Evolutionary conservation across 1,139 yeast genomes (phyloP), one percentile per base, ranked within the genome.

Genomic region (Lipomyces yarrowii): DNA sequence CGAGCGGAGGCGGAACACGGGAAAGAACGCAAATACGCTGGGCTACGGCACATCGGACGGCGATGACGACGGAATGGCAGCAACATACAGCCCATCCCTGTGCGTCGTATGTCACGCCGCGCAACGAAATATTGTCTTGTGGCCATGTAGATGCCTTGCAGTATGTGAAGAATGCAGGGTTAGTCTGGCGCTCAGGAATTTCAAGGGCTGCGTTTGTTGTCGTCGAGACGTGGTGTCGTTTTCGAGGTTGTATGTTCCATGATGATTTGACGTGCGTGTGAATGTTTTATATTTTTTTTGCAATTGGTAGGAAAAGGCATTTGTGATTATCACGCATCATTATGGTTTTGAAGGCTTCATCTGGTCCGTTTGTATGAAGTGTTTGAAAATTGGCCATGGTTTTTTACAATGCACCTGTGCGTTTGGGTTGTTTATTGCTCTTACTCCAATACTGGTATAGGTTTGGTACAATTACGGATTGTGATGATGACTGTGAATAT

Each of bases 81-180:
- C 51, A 13, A 18, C 53, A 30, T 61, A 65, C 32, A 61, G 54
- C 8, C 67, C 69, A 13, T 59, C 62, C 1, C 51, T 77, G 4
- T 92, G 98, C 77, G 96, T 91, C 2, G 88, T 92, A 1, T 92
- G 98, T 76, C 96, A 90, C 71, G 82, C 83, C 11, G 86, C 88
- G 66, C 84, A 87, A 8, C 82, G 98, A 71, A 91, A 89, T 69
- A 85, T 92, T 56, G 87, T 92, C 18, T 81, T 94, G 2, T 92
- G 98, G 98, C 98, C 98, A 0, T 92, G 98, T 75, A 85, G 87
- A 72, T 92, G 98, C 76, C 85, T 92, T 70, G 92, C 97, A 0
- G 82, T 92, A 8, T 92, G 98, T 76, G 97, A 91, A 70, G 83
- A 86, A 18, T 92, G 98, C 74, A 82, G 98, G 32, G 79, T 87